Percentiles rank a stretch among this genome's conserved stretches.
phyloP scores from a whole-genome alignment of 116 monocot genomes.

The Trichopus zeylanicus region DNA sequence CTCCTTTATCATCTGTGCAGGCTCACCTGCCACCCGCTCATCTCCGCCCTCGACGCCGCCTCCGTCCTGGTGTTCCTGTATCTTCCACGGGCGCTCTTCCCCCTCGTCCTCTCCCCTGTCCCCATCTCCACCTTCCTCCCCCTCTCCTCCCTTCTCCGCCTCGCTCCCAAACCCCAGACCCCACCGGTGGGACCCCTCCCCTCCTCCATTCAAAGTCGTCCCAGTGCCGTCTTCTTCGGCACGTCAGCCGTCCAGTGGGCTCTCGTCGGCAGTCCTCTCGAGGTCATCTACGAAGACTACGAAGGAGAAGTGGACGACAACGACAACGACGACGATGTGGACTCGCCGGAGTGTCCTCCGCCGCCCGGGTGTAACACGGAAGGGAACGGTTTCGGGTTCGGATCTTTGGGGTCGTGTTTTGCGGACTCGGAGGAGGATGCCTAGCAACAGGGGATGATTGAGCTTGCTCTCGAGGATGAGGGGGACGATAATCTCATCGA shows the following conservation, averaged over 20 bases:
- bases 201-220: constrained; percentile 1
- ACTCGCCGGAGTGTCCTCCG: not conserved
- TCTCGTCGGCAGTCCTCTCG: constrained; percentile 20
- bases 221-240: not conserved
- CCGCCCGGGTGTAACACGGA: constrained; percentile 2
- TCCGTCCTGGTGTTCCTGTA: constrained; percentile 26
- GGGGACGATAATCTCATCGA: too few relatives aligned
- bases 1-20: not conserved
- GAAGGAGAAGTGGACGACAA: constrained; percentile 25
- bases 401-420: constrained; percentile 1
- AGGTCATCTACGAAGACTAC: constrained; percentile 52
- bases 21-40: constrained; percentile 16
- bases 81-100: constrained; percentile 23
- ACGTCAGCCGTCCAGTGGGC: constrained; percentile 10
- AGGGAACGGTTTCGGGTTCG: not conserved
- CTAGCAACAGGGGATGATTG: too few relatives aligned
- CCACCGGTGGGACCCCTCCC: not conserved
- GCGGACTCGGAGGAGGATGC: constrained; percentile 11
- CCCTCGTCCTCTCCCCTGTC: constrained; percentile 27
- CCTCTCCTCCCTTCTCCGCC: constrained; percentile 11
- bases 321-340: too few relatives aligned
- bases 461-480: too few relatives aligned
- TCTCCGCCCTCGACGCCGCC: constrained; percentile 15
- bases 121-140: constrained; percentile 6
- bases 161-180: constrained; percentile 2